Conservation (phyloP, 345 rosid species). For the Brassica napus region Da-Ae NC_063438.1:17653001-17653500, state of each 20-base stretch:
- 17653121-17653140: neutral
- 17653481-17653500: conserved; percentile 70
- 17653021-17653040: neutral
- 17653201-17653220: neutral
- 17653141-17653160: neutral
- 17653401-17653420: conserved; percentile 77
- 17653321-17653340: neutral
- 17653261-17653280: neutral
- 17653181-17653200: neutral
- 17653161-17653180: neutral
- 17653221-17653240: neutral
- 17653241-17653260: neutral
- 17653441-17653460: conserved; percentile 55
- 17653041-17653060: neutral
- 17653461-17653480: conserved; percentile 71
- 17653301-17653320: neutral
- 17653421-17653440: conserved; percentile 72
- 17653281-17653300: neutral
- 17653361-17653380: conserved; percentile 83
- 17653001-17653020: neutral
- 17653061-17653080: neutral
- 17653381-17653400: conserved; percentile 66
- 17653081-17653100: neutral
- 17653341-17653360: conserved; percentile 18
- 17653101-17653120: neutral